Evolutionary conservation across 1,284 basidiomycete genomes (phyloP).

Genomic region (Ceratobasidium sp.): DNA sequence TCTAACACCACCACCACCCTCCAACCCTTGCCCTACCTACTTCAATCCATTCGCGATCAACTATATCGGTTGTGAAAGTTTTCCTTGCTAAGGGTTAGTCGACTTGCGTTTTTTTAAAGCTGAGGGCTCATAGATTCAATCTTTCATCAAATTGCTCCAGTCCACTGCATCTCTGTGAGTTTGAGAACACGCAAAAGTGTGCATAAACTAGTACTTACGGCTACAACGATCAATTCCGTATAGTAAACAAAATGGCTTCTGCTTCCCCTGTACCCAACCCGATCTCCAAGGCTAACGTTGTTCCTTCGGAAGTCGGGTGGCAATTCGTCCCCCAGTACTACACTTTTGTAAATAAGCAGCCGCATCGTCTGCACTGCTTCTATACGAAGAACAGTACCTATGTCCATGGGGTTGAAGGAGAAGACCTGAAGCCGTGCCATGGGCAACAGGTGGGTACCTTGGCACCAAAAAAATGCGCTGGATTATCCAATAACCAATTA

Average conservation of each 20-base stretch:
- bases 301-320: slow-evolving; percentile 87
- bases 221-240: neutral
- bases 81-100: neutral
- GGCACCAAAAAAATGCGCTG: slow-evolving; percentile 28
- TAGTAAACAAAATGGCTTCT: slow-evolving; percentile 29
- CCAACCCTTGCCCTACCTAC: slow-evolving; percentile 12
- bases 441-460: slow-evolving; percentile 83
- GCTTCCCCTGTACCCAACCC: slow-evolving; percentile 36
- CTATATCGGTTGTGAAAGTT: slow-evolving; percentile 13
- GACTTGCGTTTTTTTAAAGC: neutral
- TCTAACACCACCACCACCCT: slow-evolving; percentile 23
- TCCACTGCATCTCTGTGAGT: slow-evolving; percentile 6
- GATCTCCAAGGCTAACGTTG: slow-evolving; percentile 33
- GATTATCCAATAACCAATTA: slow-evolving; percentile 7
- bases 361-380: slow-evolving; percentile 96
- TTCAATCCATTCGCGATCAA: slow-evolving; percentile 7
- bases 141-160: slow-evolving; percentile 7
- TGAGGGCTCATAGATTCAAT: slow-evolving; percentile 2
- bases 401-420: slow-evolving; percentile 95
- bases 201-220: slow-evolving; percentile 3
- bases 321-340: slow-evolving; percentile 98
- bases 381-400: slow-evolving; percentile 98
- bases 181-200: neutral
- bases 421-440: slow-evolving; percentile 86
- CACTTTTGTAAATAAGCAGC: slow-evolving; percentile 98